Percentiles rank a stretch among this genome's conserved stretches.
These are phyloP conservation scores for Boletus hoseneyae DNA, from an alignment of 1,284 basidiomycete species.

Conservation along the genomic window DNA sequence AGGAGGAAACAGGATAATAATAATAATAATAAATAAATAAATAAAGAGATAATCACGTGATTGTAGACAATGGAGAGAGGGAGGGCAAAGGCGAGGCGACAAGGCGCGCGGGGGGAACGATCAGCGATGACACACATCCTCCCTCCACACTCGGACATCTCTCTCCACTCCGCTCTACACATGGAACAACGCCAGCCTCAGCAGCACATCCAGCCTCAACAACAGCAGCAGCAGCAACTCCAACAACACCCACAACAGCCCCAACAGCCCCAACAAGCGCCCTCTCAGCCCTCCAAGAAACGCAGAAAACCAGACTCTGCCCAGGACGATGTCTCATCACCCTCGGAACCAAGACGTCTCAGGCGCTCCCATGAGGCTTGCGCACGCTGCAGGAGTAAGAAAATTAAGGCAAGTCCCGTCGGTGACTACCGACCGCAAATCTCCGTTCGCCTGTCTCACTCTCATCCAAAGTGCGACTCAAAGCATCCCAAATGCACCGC, in stretches of 20 bases:
- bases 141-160: conserved; percentile 45
- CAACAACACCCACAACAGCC: conserved; percentile 8
- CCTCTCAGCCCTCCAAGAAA: conserved; percentile 49
- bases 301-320: conserved; percentile 51
- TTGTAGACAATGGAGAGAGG: conserved; percentile 25
- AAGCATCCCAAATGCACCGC: conserved; percentile 81
- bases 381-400: conserved; percentile 85
- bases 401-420: conserved; percentile 89
- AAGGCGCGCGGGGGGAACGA: conserved; percentile 6
- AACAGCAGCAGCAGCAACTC: conserved; percentile 32
- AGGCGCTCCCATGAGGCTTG: conserved; percentile 84
- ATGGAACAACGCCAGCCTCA: conserved; percentile 59
- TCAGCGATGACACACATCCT: conserved; percentile 45
- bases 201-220: conserved; percentile 32
- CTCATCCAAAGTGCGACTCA: conserved; percentile 69
- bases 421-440: conserved; percentile 81
- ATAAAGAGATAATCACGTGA: conserved; percentile 19
- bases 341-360: conserved; percentile 71
- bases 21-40: conserved; percentile 6
- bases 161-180: conserved; percentile 58
- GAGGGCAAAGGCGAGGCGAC: neutral
- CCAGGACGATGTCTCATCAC: conserved; percentile 48
- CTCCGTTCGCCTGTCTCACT: conserved; percentile 46
- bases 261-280: conserved; percentile 30
- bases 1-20: neutral